phyloP scores from a whole-genome alignment of 345 rosid genomes.

The Linum usitatissimum region DNA sequence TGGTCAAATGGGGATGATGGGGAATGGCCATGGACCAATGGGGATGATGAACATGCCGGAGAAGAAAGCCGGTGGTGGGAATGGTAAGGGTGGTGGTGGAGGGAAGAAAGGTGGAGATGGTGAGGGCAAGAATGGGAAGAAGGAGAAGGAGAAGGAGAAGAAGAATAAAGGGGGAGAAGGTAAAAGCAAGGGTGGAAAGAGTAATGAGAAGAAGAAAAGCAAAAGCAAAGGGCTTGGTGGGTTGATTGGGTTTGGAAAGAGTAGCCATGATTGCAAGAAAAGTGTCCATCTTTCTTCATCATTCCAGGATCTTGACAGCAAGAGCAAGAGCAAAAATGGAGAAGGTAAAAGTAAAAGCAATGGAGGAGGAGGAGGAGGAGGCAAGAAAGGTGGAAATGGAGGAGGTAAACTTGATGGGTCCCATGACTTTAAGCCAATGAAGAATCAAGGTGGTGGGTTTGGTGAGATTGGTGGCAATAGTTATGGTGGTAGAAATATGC shows the following conservation, averaged over 20 bases:
- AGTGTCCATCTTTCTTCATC: not conserved
- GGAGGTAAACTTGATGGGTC: constrained; percentile 38
- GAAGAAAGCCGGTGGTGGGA: constrained; percentile 14
- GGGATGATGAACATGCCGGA: constrained; percentile 15
- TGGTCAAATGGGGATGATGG: constrained; percentile 20
- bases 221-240: constrained; percentile 33
- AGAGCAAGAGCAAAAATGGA: constrained; percentile 28
- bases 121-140: not conserved
- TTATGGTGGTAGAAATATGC: constrained; percentile 18
- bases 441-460: constrained; percentile 15
- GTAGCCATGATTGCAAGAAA: constrained; percentile 19
- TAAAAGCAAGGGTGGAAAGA: not conserved
- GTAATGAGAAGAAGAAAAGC: constrained; percentile 29
- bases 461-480: constrained; percentile 35
- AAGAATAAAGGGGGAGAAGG: constrained; percentile 8
- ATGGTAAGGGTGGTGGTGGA: constrained; percentile 16
- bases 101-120: constrained; percentile 22
- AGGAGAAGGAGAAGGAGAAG: constrained; percentile 13
- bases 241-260: constrained; percentile 35
- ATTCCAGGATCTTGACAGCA: constrained; percentile 14
- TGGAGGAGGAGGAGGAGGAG: constrained; percentile 12
- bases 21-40: constrained; percentile 10
- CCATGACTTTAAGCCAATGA: constrained; percentile 26
- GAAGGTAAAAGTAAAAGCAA: constrained; percentile 29
- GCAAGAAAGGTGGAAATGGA: constrained; percentile 51